phyloP scores from a whole-genome alignment of 345 rosid species.

The Pugionium cornutum region DNA sequence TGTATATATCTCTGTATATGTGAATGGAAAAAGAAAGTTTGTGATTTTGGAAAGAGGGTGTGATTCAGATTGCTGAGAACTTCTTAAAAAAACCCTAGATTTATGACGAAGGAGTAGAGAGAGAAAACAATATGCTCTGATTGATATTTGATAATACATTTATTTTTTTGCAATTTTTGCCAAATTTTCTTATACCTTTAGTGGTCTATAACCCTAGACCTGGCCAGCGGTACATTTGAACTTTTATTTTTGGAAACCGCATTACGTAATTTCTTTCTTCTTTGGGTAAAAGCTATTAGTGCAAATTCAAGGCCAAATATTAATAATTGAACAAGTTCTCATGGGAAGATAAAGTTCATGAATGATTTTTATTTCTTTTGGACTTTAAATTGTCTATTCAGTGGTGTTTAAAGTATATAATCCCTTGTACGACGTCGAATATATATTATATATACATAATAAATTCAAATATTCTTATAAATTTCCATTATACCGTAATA shows the following conservation, averaged over 20 bases:
- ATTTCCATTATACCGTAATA: too few relatives aligned
- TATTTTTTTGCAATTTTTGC: constrained; percentile 10
- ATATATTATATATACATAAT: background rate
- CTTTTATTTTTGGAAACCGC: constrained; percentile 23
- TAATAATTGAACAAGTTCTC: background rate
- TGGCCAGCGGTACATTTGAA: background rate
- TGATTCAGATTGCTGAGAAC: constrained; percentile 17
- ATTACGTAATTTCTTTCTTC: constrained; percentile 68
- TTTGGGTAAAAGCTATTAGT: constrained; percentile 49
- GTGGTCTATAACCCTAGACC: constrained; percentile 40
- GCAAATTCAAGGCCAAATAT: background rate
- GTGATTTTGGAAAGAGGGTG: constrained; percentile 17
- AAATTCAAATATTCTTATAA: too few relatives aligned
- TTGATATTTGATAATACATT: background rate
- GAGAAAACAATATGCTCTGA: background rate
- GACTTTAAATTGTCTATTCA: constrained; percentile 7
- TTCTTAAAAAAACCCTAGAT: constrained; percentile 54
- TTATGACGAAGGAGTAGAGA: constrained; percentile 19
- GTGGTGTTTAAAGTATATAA: background rate
- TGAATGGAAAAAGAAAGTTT: constrained; percentile 11
- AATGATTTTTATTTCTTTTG: background rate
- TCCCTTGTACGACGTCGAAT: background rate
- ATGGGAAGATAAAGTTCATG: background rate
- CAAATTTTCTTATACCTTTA: constrained; percentile 22
- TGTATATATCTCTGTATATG: background rate